A percentile compares a stretch with the other conserved stretches of the same genome.
Evolutionary conservation across 306 rosid species (phyloP).

Genomic region (Casuarina equisetifolia): DNA sequence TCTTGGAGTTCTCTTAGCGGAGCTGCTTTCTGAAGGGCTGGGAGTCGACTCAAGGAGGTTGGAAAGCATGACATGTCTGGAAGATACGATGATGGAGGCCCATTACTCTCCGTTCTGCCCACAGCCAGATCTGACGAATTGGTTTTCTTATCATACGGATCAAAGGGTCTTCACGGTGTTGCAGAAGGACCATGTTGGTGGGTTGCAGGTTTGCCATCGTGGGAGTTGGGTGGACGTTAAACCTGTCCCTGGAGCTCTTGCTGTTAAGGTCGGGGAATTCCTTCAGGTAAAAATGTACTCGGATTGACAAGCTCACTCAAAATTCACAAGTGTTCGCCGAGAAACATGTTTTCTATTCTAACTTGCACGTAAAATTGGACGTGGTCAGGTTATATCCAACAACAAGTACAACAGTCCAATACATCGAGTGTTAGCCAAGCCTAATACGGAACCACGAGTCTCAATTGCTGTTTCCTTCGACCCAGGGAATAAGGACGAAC

Average conservation of each 20-base stretch:
- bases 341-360: not conserved
- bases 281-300: constrained; percentile 54
- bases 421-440: constrained; percentile 74
- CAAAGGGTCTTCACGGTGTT: constrained; percentile 64
- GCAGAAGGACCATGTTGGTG: constrained; percentile 77
- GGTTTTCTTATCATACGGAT: constrained; percentile 70
- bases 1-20: constrained; percentile 40
- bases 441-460: constrained; percentile 44
- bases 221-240: constrained; percentile 70
- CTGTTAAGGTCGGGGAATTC: constrained; percentile 73
- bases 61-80: constrained; percentile 20
- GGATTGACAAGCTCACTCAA: not conserved
- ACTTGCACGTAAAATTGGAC: not conserved
- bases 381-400: constrained; percentile 52
- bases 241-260: constrained; percentile 68
- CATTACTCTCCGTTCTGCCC: constrained; percentile 60
- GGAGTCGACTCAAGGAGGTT: constrained; percentile 40
- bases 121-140: constrained; percentile 57
- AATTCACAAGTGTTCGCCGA: too few species aligned
- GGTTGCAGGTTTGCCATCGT: constrained; percentile 62
- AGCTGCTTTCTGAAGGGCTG: constrained; percentile 46
- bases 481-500: constrained; percentile 47
- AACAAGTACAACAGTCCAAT: constrained; percentile 67
- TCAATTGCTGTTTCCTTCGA: constrained; percentile 52
- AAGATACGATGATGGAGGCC: constrained; percentile 38